Conservation (phyloP, 2,329 filamentous ascomycete genomes). For the Pyrenochaeta sp. region DNA sequence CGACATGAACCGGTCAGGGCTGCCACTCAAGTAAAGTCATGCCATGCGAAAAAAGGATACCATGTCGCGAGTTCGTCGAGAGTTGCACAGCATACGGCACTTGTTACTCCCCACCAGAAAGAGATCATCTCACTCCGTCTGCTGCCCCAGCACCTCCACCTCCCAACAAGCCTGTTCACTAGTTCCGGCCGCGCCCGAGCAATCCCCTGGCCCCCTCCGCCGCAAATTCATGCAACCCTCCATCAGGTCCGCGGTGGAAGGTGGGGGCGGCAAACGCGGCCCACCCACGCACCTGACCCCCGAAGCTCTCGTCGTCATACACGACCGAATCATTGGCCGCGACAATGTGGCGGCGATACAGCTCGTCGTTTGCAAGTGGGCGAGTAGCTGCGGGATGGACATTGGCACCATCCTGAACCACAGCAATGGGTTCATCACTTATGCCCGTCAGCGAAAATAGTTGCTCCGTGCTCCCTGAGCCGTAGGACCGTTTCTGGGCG, state of each 20-base stretch:
- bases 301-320: conserved; percentile 55
- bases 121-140: conserved; percentile 5
- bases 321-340: conserved; percentile 63
- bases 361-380: conserved; percentile 35
- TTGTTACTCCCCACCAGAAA: background rate
- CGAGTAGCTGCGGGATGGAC: conserved; percentile 1
- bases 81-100: conserved; percentile 17
- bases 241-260: background rate
- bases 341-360: conserved; percentile 66
- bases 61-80: conserved; percentile 15
- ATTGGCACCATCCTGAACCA: conserved; percentile 8
- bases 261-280: conserved; percentile 11
- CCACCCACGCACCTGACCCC: conserved; percentile 13
- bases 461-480: conserved; percentile 65
- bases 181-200: conserved; percentile 40
- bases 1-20: background rate
- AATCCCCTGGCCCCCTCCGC: conserved; percentile 27
- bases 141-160: background rate
- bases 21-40: too few relatives aligned
- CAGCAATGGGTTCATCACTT: conserved; percentile 17
- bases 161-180: conserved; percentile 5
- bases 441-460: conserved; percentile 63
- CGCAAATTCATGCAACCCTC: conserved; percentile 31
- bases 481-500: conserved; percentile 58
- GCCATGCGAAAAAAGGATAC: too few relatives aligned